Evolutionary conservation across 2,329 filamentous ascomycete genomes (phyloP).

Genomic region (Colletotrichum eleusines): DNA sequence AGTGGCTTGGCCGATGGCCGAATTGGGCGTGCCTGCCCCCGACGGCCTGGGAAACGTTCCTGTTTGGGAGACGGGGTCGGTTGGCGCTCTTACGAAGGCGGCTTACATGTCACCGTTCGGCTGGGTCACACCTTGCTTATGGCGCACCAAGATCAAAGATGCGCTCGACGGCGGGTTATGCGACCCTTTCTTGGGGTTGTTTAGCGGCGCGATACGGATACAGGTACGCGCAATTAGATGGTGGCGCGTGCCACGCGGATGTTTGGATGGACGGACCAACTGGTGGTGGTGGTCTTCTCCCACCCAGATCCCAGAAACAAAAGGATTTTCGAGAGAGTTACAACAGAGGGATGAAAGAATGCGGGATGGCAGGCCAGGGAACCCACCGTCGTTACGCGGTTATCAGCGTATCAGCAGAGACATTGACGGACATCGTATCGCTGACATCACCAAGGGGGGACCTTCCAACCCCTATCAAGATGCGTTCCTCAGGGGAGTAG

Average conservation of each 20-base stretch:
- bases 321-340: neutral
- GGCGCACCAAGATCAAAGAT: neutral
- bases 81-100: neutral
- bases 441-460: slow-evolving; percentile 26
- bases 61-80: neutral
- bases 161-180: neutral
- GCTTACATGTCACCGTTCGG: neutral
- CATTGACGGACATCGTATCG: neutral
- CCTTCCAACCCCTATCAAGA: slow-evolving; percentile 19
- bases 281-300: slow-evolving; percentile 1
- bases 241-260: neutral
- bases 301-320: slow-evolving; percentile 4
- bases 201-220: slow-evolving; percentile 2
- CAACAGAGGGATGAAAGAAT: slow-evolving; percentile 23
- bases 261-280: neutral
- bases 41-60: neutral
- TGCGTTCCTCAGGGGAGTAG: slow-evolving; percentile 1
- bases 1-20: neutral
- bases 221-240: neutral
- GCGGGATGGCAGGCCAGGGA: slow-evolving; percentile 26
- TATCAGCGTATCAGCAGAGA: neutral
- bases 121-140: neutral
- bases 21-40: neutral
- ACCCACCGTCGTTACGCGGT: neutral
- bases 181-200: neutral